Evolutionary conservation across 768 basidiomycete genomes (phyloP).

Genomic region (Tremella mesenterica): DNA sequence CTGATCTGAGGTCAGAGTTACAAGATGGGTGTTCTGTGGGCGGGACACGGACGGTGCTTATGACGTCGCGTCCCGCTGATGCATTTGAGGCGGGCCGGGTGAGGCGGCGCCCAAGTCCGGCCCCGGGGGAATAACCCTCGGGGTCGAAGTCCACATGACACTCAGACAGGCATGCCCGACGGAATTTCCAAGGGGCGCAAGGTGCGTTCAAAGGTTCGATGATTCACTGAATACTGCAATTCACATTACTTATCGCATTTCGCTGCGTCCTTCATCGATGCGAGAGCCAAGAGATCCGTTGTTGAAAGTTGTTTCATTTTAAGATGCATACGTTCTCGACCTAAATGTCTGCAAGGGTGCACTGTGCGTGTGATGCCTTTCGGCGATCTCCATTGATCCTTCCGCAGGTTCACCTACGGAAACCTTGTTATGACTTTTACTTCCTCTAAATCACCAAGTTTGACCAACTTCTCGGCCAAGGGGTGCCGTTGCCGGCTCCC

Average conservation of each 20-base stretch:
- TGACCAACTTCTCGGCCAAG: conserved; percentile 57
- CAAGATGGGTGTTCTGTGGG: conserved; percentile 47
- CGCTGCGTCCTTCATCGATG: conserved; percentile 73
- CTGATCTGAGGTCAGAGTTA: conserved; percentile 63
- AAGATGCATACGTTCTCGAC: conserved; percentile 37
- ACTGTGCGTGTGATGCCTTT: conserved; percentile 13
- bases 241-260: conserved; percentile 76
- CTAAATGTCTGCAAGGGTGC: conserved; percentile 19
- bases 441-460: conserved; percentile 78
- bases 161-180: conserved; percentile 59
- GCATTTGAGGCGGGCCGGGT: conserved; percentile 48
- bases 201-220: conserved; percentile 76
- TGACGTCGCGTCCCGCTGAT: conserved; percentile 52
- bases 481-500: conserved; percentile 53
- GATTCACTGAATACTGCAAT: conserved; percentile 74
- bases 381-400: conserved; percentile 54
- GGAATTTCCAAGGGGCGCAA: conserved; percentile 69
- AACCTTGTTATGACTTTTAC: conserved; percentile 76
- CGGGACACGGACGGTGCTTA: conserved; percentile 51
- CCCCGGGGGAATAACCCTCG: conserved; percentile 15
- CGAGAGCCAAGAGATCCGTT: conserved; percentile 69
- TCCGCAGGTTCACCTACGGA: conserved; percentile 75
- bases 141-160: conserved; percentile 48
- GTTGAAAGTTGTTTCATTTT: conserved; percentile 50
- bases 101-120: conserved; percentile 35